These are phyloP conservation scores for Pseudocohnilembus persalinus DNA, from an alignment of 169 alveolate species.

Conservation along the genomic window DNA sequence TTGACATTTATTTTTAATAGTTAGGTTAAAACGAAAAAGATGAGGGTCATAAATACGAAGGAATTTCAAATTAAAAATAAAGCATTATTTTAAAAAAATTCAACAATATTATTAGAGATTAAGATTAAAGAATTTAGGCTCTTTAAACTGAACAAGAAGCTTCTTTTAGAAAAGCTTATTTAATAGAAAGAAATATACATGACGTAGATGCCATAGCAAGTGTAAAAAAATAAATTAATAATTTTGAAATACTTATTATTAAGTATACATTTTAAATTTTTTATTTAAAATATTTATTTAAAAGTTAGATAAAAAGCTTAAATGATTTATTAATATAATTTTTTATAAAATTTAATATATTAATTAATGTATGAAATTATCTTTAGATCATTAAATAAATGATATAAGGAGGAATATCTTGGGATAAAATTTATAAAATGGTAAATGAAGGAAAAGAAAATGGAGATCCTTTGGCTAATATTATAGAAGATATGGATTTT, in stretches of 20 bases:
- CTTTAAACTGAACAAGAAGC: constrained; percentile 74
- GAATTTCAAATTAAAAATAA: neutral
- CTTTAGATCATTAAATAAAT: constrained; percentile 44
- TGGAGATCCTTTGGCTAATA: constrained; percentile 87
- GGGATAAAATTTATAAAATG: constrained; percentile 91
- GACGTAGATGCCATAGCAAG: constrained; percentile 79
- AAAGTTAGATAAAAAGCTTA: too few relatives aligned
- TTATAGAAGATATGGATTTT: constrained; percentile 81
- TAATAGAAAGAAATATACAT: constrained; percentile 78
- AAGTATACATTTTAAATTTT: too few relatives aligned
- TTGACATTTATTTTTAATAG: constrained; percentile 59
- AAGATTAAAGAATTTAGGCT: constrained; percentile 85
- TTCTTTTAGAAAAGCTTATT: constrained; percentile 68
- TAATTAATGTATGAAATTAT: too few relatives aligned
- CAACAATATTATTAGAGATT: constrained; percentile 88
- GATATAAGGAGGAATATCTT: constrained; percentile 81
- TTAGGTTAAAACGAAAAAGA: constrained; percentile 54
- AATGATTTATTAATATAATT: too few relatives aligned
- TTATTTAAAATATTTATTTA: too few relatives aligned
- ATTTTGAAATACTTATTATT: too few relatives aligned
- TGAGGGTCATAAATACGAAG: constrained; percentile 21
- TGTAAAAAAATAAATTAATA: constrained; percentile 69
- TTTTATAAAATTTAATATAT: neutral
- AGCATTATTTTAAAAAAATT: constrained; percentile 66
- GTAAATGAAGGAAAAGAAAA: constrained; percentile 85